Percentiles rank a stretch among this genome's conserved stretches.
These are phyloP conservation scores for Candida coquimbonensis DNA, from an alignment of 805 yeast species.

Conservation along the genomic window DNA sequence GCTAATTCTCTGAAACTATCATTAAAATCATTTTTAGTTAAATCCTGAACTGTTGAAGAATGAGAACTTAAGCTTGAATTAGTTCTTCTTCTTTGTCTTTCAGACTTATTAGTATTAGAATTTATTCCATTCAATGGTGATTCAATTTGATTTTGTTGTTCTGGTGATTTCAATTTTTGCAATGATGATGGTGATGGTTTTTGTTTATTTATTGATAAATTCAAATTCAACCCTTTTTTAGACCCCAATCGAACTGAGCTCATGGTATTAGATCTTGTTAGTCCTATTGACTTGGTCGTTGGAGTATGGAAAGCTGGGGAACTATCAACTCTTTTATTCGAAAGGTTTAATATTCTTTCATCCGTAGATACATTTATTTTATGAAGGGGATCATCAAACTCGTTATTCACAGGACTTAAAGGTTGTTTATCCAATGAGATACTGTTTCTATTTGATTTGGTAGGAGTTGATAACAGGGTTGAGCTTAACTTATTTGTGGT, in stretches of 20 bases:
- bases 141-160: not conserved
- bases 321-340: slow-evolving; percentile 1
- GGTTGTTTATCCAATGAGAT: slow-evolving; percentile 20
- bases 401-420: slow-evolving; percentile 1
- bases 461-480: slow-evolving; percentile 21
- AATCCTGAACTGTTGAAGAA: slow-evolving; percentile 7
- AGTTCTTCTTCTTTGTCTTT: slow-evolving; percentile 17
- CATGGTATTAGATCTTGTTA: slow-evolving; percentile 20
- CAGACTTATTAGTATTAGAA: not conserved
- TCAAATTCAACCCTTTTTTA: slow-evolving; percentile 20
- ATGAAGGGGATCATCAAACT: not conserved
- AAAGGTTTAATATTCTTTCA: slow-evolving; percentile 1
- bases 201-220: slow-evolving; percentile 12
- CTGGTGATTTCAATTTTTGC: slow-evolving; percentile 8
- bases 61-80: slow-evolving; percentile 12
- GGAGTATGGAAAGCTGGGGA: not conserved
- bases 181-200: not conserved
- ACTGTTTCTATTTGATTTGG: slow-evolving; percentile 20
- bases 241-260: slow-evolving; percentile 15
- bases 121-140: not conserved
- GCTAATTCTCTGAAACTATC: slow-evolving; percentile 56
- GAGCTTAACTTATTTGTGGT: slow-evolving; percentile 7
- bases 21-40: slow-evolving; percentile 34
- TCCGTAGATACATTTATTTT: not conserved
- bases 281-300: not conserved